Evolutionary conservation across 257 asterid species (phyloP), one percentile per base, ranked within the genome.

Genomic region (Jaltomata sinuosa): DNA sequence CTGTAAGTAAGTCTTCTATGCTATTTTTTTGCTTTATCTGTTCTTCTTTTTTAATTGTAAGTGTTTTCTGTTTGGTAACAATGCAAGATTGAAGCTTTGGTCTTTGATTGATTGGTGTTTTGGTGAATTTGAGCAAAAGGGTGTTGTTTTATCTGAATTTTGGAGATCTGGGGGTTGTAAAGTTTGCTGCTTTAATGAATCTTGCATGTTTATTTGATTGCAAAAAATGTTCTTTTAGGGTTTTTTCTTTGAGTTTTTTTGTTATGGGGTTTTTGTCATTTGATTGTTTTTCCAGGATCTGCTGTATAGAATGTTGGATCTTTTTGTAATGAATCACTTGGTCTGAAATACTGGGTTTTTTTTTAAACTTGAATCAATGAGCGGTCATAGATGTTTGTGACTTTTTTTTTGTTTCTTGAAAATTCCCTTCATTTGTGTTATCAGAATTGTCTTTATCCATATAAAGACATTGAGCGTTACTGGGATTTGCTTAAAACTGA

Each of bases 91-190:
- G 81, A 19, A 86, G 83, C 77, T 86, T 88, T 80, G 14, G 83
- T 52, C 80, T 34, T 87, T 90, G 89, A 82, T 87, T 80, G 76
- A 1, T 80, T 79, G 84, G 18, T 57, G 50, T 88, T 84, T n/a
- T 21, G 72, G 84, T 79, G 53, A 59, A 82, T 80, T 84, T 90
- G 38, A 76, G 71, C 83, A 84, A 11, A 36, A 90, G 89, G 88
- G 88, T 69, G 78, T 78, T 84, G 77, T 86, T 88, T 95, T 97
- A 94, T 94, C 97, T 93, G 91, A 89, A 79, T 81, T 89, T 81
- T 49, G 19, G 92, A 89, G 98, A 97, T 93, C 97, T 91, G 86
- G 84, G 59, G 74, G 16, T 19, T 80, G 25, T 65, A 76, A 84
- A 34, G 38, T 84, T 80, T 27, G 55, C 21, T 57, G 78, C 77